Conservation (phyloP, 495 filamentous ascomycete genomes). For the Xylaria cubensis region DNA sequence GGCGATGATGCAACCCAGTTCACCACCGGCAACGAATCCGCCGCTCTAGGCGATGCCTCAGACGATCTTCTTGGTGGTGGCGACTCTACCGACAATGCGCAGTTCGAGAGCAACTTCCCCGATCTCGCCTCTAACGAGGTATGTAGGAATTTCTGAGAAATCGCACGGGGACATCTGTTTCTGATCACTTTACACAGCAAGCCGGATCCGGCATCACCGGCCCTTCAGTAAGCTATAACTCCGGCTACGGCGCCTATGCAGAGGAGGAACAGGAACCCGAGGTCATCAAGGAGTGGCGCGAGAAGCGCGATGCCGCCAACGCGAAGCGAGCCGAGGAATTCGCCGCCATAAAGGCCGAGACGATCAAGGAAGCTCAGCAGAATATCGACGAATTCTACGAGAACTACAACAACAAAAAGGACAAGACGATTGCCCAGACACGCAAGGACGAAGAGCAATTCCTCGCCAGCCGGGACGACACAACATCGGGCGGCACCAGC, state of each 20-base stretch:
- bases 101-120: conserved; percentile 89
- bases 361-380: conserved; percentile 80
- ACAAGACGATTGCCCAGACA: conserved; percentile 86
- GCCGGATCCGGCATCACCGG: conserved; percentile 90
- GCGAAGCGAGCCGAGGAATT: conserved; percentile 80
- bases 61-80: conserved; percentile 79
- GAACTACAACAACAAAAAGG: conserved; percentile 97
- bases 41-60: conserved; percentile 61
- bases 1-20: conserved; percentile 95
- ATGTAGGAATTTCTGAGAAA: conserved; percentile 37
- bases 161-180: background rate
- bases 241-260: conserved; percentile 61
- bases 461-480: conserved; percentile 85
- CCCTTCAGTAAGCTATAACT: conserved; percentile 71
- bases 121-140: conserved; percentile 85
- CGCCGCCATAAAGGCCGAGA: conserved; percentile 76
- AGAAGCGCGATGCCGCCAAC: conserved; percentile 78
- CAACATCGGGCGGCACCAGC: conserved; percentile 89
- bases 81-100: conserved; percentile 61
- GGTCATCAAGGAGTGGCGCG: conserved; percentile 89
- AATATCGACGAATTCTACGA: conserved; percentile 99
- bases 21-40: conserved; percentile 76
- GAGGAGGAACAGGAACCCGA: conserved; percentile 83
- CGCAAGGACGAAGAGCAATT: conserved; percentile 94
- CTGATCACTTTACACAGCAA: conserved; percentile 55